A percentile compares a stretch with the other conserved stretches of the same genome.
Evolutionary conservation across 495 filamentous ascomycete genomes (phyloP).

Genomic region (Penicillium arizonense): DNA sequence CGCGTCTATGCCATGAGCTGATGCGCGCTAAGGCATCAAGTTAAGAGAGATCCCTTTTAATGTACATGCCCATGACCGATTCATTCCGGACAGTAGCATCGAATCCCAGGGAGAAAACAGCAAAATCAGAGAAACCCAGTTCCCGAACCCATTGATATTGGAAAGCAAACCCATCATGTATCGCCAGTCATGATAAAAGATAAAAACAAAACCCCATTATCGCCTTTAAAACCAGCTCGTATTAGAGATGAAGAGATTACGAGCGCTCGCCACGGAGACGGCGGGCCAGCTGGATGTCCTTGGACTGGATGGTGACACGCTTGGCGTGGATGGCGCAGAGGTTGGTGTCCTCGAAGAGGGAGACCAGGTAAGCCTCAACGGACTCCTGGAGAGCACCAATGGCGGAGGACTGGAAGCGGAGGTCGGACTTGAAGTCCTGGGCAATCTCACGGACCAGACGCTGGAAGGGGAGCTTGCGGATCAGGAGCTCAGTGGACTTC

Average conservation of each 20-base stretch:
- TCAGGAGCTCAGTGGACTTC: slow-evolving; percentile 99
- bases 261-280: slow-evolving; percentile 95
- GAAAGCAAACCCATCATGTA: slow-evolving; percentile 50
- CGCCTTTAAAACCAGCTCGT: slow-evolving; percentile 36
- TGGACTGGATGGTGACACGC: slow-evolving; percentile 94
- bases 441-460: slow-evolving; percentile 99
- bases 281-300: slow-evolving; percentile 96
- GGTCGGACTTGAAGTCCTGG: slow-evolving; percentile 99
- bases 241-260: slow-evolving; percentile 37
- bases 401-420: slow-evolving; percentile 99
- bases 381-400: slow-evolving; percentile 99
- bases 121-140: slow-evolving; percentile 39
- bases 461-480: slow-evolving; percentile 99
- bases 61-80: slow-evolving; percentile 48
- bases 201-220: slow-evolving; percentile 45
- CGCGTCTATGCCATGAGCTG: slow-evolving; percentile 43
- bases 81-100: slow-evolving; percentile 40
- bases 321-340: slow-evolving; percentile 99
- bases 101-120: slow-evolving; percentile 32
- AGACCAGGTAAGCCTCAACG: slow-evolving; percentile 99
- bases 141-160: slow-evolving; percentile 48
- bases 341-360: slow-evolving; percentile 99
- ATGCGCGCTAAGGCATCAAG: slow-evolving; percentile 33
- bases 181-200: slow-evolving; percentile 49
- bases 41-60: slow-evolving; percentile 31